Evolutionary conservation across 78 protist species (phyloP).

Genomic region (Tieghemostelium lacteum): DNA sequence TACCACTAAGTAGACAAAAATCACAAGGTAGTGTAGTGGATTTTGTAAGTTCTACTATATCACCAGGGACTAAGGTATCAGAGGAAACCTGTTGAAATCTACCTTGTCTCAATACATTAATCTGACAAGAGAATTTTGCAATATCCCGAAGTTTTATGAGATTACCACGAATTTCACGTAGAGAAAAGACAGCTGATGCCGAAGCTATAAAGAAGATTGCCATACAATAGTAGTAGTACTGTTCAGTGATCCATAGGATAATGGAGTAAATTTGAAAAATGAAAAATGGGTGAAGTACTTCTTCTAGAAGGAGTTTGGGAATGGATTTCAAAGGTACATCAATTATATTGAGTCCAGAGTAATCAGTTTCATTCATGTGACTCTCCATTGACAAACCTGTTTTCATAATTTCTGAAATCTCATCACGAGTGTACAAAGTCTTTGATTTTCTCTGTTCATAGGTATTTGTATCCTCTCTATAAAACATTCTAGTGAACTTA

Average conservation of each 20-base stretch:
- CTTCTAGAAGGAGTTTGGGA: conserved; percentile 80
- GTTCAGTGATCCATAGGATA: conserved; percentile 87
- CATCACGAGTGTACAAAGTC: background rate
- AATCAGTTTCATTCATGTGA: conserved; percentile 1
- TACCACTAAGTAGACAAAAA: conserved; percentile 92
- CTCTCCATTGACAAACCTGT: conserved; percentile 4
- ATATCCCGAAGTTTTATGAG: conserved; percentile 45
- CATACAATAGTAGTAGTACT: conserved; percentile 86
- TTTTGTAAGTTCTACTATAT: conserved; percentile 29
- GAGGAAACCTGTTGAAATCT: background rate
- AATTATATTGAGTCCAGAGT: conserved; percentile 39
- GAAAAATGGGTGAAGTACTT: conserved; percentile 93
- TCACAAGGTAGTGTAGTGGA: conserved; percentile 90
- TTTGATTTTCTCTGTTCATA: background rate
- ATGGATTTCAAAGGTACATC: conserved; percentile 68
- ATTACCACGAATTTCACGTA: conserved; percentile 57
- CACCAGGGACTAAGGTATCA: conserved; percentile 62
- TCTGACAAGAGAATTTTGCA: conserved; percentile 24
- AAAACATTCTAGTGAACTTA: conserved; percentile 45
- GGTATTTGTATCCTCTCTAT: background rate
- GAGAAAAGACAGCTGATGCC: conserved; percentile 38
- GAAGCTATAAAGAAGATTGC: conserved; percentile 87
- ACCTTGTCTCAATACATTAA: conserved; percentile 27
- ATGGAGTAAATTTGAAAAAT: conserved; percentile 88
- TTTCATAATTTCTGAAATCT: background rate